phyloP scores from a whole-genome alignment of 2,329 filamentous ascomycete species.

The Aspergillus proliferans region DNA sequence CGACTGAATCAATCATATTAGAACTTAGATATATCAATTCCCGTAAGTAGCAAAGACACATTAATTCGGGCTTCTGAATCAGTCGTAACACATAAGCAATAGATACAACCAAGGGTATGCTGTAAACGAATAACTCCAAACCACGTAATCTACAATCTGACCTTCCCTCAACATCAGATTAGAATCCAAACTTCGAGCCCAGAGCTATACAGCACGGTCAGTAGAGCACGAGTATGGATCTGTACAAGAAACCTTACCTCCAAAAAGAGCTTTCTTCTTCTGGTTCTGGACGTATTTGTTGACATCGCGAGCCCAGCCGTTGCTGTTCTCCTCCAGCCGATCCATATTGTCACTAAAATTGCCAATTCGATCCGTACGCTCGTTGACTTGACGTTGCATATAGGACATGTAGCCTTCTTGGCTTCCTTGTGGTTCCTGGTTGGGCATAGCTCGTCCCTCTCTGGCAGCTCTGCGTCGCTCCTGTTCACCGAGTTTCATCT shows the following conservation, averaged over 20 bases:
- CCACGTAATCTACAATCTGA: neutral
- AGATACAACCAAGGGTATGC: neutral
- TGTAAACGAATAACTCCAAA: neutral
- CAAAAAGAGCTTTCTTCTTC: constrained; percentile 77
- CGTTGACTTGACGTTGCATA: constrained; percentile 78
- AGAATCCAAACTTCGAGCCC: constrained; percentile 40
- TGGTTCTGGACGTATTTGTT: constrained; percentile 80
- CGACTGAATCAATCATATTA: too few relatives aligned
- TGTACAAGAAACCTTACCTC: constrained; percentile 39
- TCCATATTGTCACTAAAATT: constrained; percentile 82
- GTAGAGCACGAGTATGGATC: neutral
- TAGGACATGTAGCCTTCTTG: constrained; percentile 70
- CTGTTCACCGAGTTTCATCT: constrained; percentile 67
- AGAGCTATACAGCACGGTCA: constrained; percentile 23
- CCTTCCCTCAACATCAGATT: constrained; percentile 2
- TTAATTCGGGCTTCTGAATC: neutral
- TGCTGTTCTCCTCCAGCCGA: constrained; percentile 70
- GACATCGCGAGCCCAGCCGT: constrained; percentile 80
- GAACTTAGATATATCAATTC: neutral
- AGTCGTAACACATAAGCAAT: neutral
- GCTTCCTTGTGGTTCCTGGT: constrained; percentile 28
- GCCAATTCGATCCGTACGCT: constrained; percentile 80
- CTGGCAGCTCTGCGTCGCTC: constrained; percentile 38
- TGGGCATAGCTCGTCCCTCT: constrained; percentile 30
- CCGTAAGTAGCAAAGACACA: neutral